phyloP scores from a whole-genome alignment of 176 grass and related monocot genomes.

The Avena sativa region DNA sequence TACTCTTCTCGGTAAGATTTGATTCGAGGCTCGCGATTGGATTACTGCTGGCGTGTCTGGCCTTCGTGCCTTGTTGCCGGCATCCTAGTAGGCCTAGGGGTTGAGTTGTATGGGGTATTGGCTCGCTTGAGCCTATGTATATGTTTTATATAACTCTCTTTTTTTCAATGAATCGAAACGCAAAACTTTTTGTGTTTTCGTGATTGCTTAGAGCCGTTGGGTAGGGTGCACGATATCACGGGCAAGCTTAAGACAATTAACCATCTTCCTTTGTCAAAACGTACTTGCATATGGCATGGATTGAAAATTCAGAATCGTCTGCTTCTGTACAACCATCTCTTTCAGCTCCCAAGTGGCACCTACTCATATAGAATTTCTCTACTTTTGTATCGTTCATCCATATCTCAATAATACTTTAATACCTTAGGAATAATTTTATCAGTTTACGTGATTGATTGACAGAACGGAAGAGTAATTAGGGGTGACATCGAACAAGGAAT shows the following conservation, averaged over 20 bases:
- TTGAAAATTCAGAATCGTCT: background rate
- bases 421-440: background rate
- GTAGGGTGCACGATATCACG: background rate
- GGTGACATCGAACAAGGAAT: constrained; percentile 52
- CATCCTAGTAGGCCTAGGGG: no score
- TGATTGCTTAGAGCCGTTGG: background rate
- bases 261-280: background rate
- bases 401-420: no score
- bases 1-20: no score
- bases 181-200: no score
- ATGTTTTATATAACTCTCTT: no score
- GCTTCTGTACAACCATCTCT: background rate
- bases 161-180: no score
- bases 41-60: no score
- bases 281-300: no score
- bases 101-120: no score
- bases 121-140: no score
- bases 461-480: background rate
- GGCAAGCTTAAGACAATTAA: background rate
- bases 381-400: background rate
- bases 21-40: no score
- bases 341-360: background rate
- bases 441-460: background rate
- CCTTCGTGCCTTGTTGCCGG: no score
- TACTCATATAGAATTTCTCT: background rate